Evolutionary conservation across 2,329 filamentous ascomycete species (phyloP), one percentile per base, ranked within the genome.

Genomic region (Coleophoma crateriformis): DNA sequence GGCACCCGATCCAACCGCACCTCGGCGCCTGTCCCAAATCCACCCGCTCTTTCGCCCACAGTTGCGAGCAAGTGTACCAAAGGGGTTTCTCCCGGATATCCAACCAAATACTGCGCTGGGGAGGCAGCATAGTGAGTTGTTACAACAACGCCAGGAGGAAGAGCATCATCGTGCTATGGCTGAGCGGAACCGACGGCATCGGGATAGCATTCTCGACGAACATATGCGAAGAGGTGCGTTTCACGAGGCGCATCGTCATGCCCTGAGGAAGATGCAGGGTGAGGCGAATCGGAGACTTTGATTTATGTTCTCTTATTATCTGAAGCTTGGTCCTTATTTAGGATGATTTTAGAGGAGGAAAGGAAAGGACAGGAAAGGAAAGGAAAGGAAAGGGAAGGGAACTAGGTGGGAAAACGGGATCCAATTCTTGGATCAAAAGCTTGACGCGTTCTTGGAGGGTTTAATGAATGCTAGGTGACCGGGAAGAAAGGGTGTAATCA

Each of bases 211-310:
- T 35, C 83, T 90, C 59, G 86, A 90, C 56, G 81, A 85, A 65
- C 77, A 81, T 56, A 94, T 95, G 87, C 77, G 88, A 48, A 82
- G 80, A 14, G 84, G 85, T 0, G 81, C 87, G 55, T 79, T 95
- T 72, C 73, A 87, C 46, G 85, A 88, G 42, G 77, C 84, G 19
- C 91, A 96, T 65, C 78, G 86, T 17, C 85, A 91, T 55, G 88
- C 86, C 1, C 78, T 96, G 79, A 77, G 87, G 54, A 84, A 77
- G 65, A 87, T 96, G 84, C 90, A 96, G 48, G 54, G 55, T 7
- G 52, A 19, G 38, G 59, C 59, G 7, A 63, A 59, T 50, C 58
- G 49, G 51, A 38, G 49, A 44, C 20, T 44, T 11, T 32, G 20
- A 27, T n/a, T 27, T 15, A 14, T 14, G 2, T 13, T 7, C 3